Evolutionary conservation across 805 yeast genomes (phyloP), one percentile per base, ranked within the genome.

Genomic region (Myxozyma geophila): DNA sequence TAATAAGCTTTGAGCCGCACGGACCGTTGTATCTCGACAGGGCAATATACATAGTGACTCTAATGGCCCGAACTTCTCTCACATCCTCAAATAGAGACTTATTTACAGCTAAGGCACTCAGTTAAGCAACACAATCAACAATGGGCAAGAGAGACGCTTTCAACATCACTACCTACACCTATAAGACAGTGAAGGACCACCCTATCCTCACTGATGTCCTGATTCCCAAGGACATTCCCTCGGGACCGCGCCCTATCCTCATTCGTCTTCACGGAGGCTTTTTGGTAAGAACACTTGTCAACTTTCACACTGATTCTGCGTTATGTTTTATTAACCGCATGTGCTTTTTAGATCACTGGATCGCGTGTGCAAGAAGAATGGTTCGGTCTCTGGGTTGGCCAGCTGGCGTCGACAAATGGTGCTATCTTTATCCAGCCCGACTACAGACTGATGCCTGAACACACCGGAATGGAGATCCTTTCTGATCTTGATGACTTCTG

Each of bases 181-280:
- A 44, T 41, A 54, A 54, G 49, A 60, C 17, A 44, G 57, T 60
- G 17, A 28, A 40, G 21, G 57, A 40, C 40, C 39, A 35, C 21
- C 39, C 41, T 17, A 48, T 60, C 23, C 36, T 23, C 33, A 47
- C 58, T 21, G 64, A 55, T 39, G 49, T 56, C 23, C 49, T 50
- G 36, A 23, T 56, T 50, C 64, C 64, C 23, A 60, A 55, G 43
- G 56, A 40, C 21, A 48, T 56, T 33, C 41, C 60, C 33, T n/a
- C 51, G 15, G 64, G 57, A 3, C 41, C 59, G 12, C 57, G 60
- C 13, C 64, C 64, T 23, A 54, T 60, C 40, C 43, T 55, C 37
- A 50, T 60, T 17, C 60, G 55, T 40, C 28, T 60, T 28, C 64
- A 60, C 37, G 64, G 64, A n/a, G 64, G 64, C 12, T 57, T 48